Base-by-base conservation (phyloP, 1,139 yeast genomes). In the Geotrichum siamense region DNA sequence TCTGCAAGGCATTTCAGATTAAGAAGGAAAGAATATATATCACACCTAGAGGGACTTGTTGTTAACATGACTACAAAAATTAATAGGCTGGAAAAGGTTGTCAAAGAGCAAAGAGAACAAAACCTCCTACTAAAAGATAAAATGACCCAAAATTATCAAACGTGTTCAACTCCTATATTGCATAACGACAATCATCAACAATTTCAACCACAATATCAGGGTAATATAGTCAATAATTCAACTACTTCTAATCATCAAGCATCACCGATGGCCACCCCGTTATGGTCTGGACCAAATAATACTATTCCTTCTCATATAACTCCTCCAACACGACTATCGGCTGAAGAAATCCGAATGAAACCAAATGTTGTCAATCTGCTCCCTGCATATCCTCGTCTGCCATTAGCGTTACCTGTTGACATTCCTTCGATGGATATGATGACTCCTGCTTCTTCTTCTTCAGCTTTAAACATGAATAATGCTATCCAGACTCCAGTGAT, bases 1-100 rank as follows among this genome's bases (percentile, higher is more conserved):
- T 58, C 62, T 5, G 64, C 64, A 2, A 51, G 64, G 13, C 64
- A 61, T 43, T 61, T 60, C 47, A 53, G 64, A 5, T 52, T 59
- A 38, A 53, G 64, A n/a, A 48, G 64, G 36, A 60, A 61, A 49
- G 64, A 58, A 49, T 61, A 60, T 45, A 59, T 60, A 41, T 48
- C 57, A 13, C 62, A 59, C 35, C 51, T 60, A 20, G 64, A 60
- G 42, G 48, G 51, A 29, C 51, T 57, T 21, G 57, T 60, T 10
- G 50, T 52, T 21, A 55, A 52, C 29, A 51, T 55, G 53, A 50
- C 58, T 25, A 41, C 48, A 6, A 57, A 58, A 43, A 51, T 58
- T 27, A 40, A 47, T 25, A 35, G 41, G 23, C 50, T 58, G 34
- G 52, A 52, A 43, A 29, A 47, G 25, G 5, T 4, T 21, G 26